Base-by-base conservation (phyloP, 2,329 filamentous ascomycete species). In the Fusarium armeniacum region DNA sequence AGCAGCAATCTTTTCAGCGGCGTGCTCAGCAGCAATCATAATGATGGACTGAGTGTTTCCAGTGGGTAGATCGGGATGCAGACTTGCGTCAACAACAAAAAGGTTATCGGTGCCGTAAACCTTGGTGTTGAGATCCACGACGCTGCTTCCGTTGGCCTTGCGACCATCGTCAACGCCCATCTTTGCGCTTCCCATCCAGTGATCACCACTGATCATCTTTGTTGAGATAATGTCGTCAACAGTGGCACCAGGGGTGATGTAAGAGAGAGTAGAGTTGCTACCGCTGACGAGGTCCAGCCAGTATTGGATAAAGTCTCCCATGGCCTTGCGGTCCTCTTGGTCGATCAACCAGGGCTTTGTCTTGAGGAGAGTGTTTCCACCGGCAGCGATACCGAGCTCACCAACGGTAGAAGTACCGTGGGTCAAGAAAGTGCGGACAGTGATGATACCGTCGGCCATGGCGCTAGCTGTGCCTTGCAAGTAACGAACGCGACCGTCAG, bases 81-180 rank as follows among this genome's bases (percentile, higher is more conserved):
- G 87, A 24, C 84, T 85, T 0, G 86, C 87, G 65, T 90, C 88
- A 5, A 90, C 85, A 15, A 89, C 85, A 72, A 88, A 89, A 47
- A 89, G 78, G 76, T 89, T 89, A 63, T 88, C 84, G 0, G 85
- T 89, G 45, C 87, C 87, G 68, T 86, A 89, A 6, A 89, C 85
- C 75, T 83, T 85, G 52, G 86, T 85, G 75, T 89, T 80, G 7
- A 82, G 73, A 68, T 89, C 87, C 0, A 89, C 86, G 3, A 89
- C 87, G 3, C 84, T 80, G 28, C 80, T 83, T 7, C 86, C 86
- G 57, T 81, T 79, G 45, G 70, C 75, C 45, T 77, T 67, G 1
- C 83, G 81, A 9, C 84, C 84, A 35, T 85, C 83, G 57, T 86
- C 83, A 0, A 78, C 77, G 7, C 86, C 86, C 74, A 89, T 82